phyloP scores from a whole-genome alignment of 1,284 basidiomycete genomes.

The Cutaneotrichosporon mucoides region DNA sequence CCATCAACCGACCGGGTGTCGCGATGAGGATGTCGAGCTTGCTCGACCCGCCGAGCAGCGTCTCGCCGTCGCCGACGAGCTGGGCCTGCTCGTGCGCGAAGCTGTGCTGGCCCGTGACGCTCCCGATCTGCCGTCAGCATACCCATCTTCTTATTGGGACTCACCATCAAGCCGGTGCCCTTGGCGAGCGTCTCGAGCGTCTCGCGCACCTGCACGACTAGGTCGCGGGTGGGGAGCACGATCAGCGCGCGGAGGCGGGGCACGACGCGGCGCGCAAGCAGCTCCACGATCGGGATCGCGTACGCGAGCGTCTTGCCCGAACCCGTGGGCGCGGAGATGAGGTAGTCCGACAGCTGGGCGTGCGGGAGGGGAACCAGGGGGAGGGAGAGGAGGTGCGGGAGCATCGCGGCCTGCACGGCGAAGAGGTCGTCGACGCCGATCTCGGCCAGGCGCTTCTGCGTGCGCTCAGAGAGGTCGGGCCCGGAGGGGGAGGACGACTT shows the following conservation, averaged over 20 bases:
- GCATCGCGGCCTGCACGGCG: slow-evolving; percentile 54
- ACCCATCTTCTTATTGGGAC: slow-evolving; percentile 13
- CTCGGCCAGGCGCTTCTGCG: slow-evolving; percentile 62
- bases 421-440: slow-evolving; percentile 78
- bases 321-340: slow-evolving; percentile 96
- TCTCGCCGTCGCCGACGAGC: slow-evolving; percentile 36
- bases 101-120: slow-evolving; percentile 47
- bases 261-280: slow-evolving; percentile 66
- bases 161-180: slow-evolving; percentile 79
- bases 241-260: slow-evolving; percentile 85
- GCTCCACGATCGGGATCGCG: slow-evolving; percentile 85
- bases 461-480: slow-evolving; percentile 56
- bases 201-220: slow-evolving; percentile 89
- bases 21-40: slow-evolving; percentile 92
- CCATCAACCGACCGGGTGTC: slow-evolving; percentile 90
- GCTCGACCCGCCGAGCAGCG: slow-evolving; percentile 61
- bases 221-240: slow-evolving; percentile 88
- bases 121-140: slow-evolving; percentile 39
- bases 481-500: too few relatives aligned
- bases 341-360: slow-evolving; percentile 71
- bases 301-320: slow-evolving; percentile 97
- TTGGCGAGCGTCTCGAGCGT: slow-evolving; percentile 80
- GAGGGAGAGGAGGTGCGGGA: slow-evolving; percentile 38
- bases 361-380: slow-evolving; percentile 62
- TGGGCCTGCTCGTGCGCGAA: slow-evolving; percentile 47